phyloP scores from a whole-genome alignment of 257 asterid species.

The Solanum chmielewskii region DNA sequence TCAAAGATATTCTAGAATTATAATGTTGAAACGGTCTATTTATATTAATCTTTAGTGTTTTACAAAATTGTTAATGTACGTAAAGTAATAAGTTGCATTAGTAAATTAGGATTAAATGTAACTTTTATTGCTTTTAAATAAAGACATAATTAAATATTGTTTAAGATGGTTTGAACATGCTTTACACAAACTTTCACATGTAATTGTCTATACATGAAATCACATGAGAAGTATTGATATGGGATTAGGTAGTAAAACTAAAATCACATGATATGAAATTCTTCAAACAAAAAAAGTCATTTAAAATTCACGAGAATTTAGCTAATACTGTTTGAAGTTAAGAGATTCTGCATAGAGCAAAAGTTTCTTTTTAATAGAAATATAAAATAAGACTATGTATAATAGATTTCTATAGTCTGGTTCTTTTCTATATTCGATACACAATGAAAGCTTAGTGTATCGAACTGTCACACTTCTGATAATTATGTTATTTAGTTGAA shows the following conservation, averaged over 20 bases:
- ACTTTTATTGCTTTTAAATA: not conserved
- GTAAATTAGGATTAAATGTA: not conserved
- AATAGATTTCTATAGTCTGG: too few relatives aligned
- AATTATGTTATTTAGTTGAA: not conserved
- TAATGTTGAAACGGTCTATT: not conserved
- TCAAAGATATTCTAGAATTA: not conserved
- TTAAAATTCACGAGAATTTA: not conserved
- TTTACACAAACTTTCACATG: not conserved
- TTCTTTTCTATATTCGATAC: too few relatives aligned
- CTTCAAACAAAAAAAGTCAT: not conserved
- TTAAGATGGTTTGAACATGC: not conserved
- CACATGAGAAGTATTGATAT: not conserved
- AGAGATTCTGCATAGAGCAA: accelerated
- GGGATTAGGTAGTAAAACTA: not conserved
- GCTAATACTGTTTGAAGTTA: not conserved
- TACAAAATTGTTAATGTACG: not conserved
- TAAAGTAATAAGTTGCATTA: not conserved
- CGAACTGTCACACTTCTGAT: not conserved
- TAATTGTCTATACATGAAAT: not conserved
- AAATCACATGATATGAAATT: not conserved
- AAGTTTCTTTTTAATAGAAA: too few relatives aligned
- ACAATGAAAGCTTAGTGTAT: too few relatives aligned
- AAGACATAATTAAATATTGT: not conserved
- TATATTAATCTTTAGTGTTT: not conserved
- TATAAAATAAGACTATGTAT: too few relatives aligned